phyloP scores from a whole-genome alignment of 192 early-diverging fungal species.

The Globomyces pollinis-pini region DNA sequence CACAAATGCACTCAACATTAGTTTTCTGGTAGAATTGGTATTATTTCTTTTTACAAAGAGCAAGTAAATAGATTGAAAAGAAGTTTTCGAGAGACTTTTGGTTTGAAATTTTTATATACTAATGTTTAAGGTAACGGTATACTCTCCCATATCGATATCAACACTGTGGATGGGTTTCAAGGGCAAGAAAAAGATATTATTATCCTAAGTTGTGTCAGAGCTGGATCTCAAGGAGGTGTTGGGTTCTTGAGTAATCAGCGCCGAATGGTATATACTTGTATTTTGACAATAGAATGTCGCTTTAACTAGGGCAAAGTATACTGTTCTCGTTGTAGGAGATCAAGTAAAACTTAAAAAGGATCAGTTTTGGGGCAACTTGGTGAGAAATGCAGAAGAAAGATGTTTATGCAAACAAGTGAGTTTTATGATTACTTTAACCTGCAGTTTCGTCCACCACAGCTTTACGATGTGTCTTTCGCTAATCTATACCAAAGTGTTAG shows the following conservation, averaged over 20 bases:
- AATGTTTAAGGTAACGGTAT: too few relatives aligned
- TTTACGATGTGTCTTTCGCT: too few relatives aligned
- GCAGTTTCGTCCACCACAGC: too few relatives aligned
- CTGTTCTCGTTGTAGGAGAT: slow-evolving; percentile 77
- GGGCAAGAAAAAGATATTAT: slow-evolving; percentile 97
- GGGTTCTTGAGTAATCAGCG: slow-evolving; percentile 78
- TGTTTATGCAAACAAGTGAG: neutral
- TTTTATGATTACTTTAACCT: too few relatives aligned
- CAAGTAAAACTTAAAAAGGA: slow-evolving; percentile 50
- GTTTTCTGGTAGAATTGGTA: slow-evolving; percentile 66
- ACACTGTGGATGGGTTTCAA: slow-evolving; percentile 95
- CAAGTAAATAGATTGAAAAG: slow-evolving; percentile 68
- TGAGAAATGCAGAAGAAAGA: slow-evolving; percentile 58
- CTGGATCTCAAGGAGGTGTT: slow-evolving; percentile 49
- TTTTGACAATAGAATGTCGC: slow-evolving; percentile 61
- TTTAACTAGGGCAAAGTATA: slow-evolving; percentile 75
- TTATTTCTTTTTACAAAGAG: slow-evolving; percentile 91
- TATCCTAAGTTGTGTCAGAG: slow-evolving; percentile 89
- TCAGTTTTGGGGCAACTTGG: slow-evolving; percentile 64
- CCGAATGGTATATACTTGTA: slow-evolving; percentile 48
- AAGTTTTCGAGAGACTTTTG: slow-evolving; percentile 59
- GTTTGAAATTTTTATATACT: slow-evolving; percentile 48
- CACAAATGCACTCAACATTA: slow-evolving; percentile 6
- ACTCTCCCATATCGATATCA: slow-evolving; percentile 84
- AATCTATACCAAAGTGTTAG: too few relatives aligned